phyloP scores from a whole-genome alignment of 2,329 filamentous ascomycete genomes.

The Penicillium sp. region DNA sequence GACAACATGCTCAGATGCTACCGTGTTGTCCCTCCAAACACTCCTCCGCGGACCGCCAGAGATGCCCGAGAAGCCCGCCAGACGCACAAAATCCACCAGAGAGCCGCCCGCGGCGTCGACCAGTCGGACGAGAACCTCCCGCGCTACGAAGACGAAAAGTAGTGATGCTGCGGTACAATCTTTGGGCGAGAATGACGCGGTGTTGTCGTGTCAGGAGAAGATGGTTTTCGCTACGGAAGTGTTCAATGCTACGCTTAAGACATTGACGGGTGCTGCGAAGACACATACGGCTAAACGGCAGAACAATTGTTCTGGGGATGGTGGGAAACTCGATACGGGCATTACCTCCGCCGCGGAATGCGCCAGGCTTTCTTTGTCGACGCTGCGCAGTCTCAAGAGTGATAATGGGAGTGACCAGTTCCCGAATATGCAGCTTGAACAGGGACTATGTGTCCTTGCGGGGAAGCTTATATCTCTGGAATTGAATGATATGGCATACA shows the following conservation, averaged over 20 bases:
- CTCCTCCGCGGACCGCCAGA: slow-evolving; percentile 35
- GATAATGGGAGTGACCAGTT: slow-evolving; percentile 25
- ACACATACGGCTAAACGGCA: slow-evolving; percentile 15
- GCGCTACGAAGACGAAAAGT: slow-evolving; percentile 25
- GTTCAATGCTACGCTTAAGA: slow-evolving; percentile 45
- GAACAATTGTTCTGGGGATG: slow-evolving; percentile 23
- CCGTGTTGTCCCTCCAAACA: slow-evolving; percentile 39
- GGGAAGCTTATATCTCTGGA: slow-evolving; percentile 42
- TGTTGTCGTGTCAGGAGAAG: slow-evolving; percentile 38
- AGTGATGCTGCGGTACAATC: slow-evolving; percentile 29
- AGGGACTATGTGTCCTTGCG: slow-evolving; percentile 42
- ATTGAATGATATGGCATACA: slow-evolving; percentile 40
- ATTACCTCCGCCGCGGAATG: slow-evolving; percentile 39
- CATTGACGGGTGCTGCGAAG: slow-evolving; percentile 41
- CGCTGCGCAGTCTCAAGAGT: slow-evolving; percentile 35
- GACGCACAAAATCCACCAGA: slow-evolving; percentile 27
- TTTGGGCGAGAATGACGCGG: slow-evolving; percentile 26
- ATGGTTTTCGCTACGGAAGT: slow-evolving; percentile 45
- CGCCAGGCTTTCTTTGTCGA: slow-evolving; percentile 39
- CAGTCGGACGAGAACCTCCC: slow-evolving; percentile 23
- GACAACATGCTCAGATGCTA: slow-evolving; percentile 51
- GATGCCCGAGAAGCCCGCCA: slow-evolving; percentile 23
- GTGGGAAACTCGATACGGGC: slow-evolving; percentile 21
- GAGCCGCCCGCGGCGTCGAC: slow-evolving; percentile 17
- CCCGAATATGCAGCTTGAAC: slow-evolving; percentile 42